A percentile compares a stretch with the other conserved stretches of the same genome.
Evolutionary conservation across 2,329 filamentous ascomycete genomes (phyloP).

Genomic region (Aspergillus puulaauensis): DNA sequence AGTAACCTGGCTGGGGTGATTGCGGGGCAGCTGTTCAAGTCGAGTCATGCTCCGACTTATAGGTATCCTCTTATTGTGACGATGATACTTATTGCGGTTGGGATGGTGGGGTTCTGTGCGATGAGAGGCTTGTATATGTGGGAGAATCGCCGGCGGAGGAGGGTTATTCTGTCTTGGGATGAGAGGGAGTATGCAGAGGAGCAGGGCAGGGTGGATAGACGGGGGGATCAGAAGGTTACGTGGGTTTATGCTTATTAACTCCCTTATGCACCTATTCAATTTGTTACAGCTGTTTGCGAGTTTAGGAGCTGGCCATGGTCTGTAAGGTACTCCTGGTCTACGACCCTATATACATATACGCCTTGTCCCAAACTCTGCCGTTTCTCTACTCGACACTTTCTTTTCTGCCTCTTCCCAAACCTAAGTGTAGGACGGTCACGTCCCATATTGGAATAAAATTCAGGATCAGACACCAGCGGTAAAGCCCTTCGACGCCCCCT

Average conservation of each 20-base stretch:
- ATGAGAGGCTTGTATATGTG: constrained; percentile 4
- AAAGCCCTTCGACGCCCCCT: too few relatives aligned
- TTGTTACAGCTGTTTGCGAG: background rate
- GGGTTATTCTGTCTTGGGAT: background rate
- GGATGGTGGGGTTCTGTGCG: background rate
- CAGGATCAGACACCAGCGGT: too few relatives aligned
- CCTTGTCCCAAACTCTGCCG: too few relatives aligned
- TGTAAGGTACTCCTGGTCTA: too few relatives aligned
- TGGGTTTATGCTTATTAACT: constrained; percentile 7
- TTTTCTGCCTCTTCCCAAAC: too few relatives aligned
- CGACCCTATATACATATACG: too few relatives aligned
- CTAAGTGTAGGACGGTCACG: too few relatives aligned
- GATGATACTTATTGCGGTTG: constrained; percentile 8
- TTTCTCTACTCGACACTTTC: too few relatives aligned
- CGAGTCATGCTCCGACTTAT: background rate
- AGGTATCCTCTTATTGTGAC: constrained; percentile 7
- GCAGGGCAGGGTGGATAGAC: background rate
- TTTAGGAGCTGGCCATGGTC: too few relatives aligned
- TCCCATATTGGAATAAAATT: too few relatives aligned
- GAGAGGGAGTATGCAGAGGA: background rate
- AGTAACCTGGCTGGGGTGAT: constrained; percentile 9
- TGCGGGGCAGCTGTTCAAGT: constrained; percentile 8
- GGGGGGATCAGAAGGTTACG: background rate
- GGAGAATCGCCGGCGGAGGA: background rate
- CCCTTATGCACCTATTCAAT: too few relatives aligned